Conservation (phyloP, 2,329 filamentous ascomycete genomes). For the Helicocarpus griseus region DNA sequence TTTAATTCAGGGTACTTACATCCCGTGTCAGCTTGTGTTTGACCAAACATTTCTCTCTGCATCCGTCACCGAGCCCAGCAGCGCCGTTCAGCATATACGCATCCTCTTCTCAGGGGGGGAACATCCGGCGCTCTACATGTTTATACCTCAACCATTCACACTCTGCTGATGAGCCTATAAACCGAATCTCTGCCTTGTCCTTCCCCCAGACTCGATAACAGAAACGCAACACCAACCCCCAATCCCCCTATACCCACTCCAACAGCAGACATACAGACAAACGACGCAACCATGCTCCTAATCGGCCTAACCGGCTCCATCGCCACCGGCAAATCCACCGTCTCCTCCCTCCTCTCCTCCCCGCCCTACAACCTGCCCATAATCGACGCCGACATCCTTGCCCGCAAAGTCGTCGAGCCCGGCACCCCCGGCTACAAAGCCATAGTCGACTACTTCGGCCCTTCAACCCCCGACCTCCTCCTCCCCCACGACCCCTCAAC, state of each 20-base stretch:
- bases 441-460: slow-evolving; percentile 71
- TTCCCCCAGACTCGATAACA: no score
- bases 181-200: no score
- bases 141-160: no score
- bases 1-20: no score
- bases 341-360: slow-evolving; percentile 69
- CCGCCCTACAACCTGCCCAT: slow-evolving; percentile 80
- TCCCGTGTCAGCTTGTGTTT: no score
- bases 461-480: slow-evolving; percentile 78
- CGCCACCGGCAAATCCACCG: slow-evolving; percentile 95
- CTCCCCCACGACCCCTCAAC: slow-evolving; percentile 38
- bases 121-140: no score
- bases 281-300: slow-evolving; percentile 62
- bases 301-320: slow-evolving; percentile 96
- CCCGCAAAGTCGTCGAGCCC: slow-evolving; percentile 87
- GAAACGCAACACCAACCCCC: background rate
- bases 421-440: slow-evolving; percentile 74
- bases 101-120: no score
- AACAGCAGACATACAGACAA: background rate
- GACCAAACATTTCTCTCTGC: no score
- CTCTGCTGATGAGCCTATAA: no score
- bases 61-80: no score
- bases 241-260: background rate
- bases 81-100: no score
- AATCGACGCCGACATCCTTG: slow-evolving; percentile 87